Evolutionary conservation across 192 early-diverging fungal species (phyloP), one percentile per base, ranked within the genome.

Genomic region (Linderina pennispora): DNA sequence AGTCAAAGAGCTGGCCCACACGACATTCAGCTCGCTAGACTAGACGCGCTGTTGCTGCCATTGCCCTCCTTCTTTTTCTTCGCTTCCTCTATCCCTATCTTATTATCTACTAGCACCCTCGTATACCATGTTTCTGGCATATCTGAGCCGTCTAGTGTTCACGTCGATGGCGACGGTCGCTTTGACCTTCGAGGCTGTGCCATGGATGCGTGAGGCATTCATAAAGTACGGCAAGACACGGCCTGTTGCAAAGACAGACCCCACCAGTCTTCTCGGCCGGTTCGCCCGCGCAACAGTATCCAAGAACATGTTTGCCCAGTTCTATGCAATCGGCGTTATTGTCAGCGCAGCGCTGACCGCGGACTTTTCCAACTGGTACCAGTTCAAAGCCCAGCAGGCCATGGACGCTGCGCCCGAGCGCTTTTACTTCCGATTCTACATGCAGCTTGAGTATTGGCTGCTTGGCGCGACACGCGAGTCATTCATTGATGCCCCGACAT

Each of bases 171-270:
- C 65, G 6, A 22, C 31, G 19, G n/a, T 43, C 28, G 65, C 54
- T 2, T 26, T 62, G 13, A 43, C 39, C 14, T 69, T 62, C 25
- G 65, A 53, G 46, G 37, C 58, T 6, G 53, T 47, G 9, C 65
- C 65, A 2, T 69, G 53, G 54, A 69, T 59, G 16, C 65, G 65
- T 23, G 59, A 69, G 32, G 55, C 58, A 14, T 62, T 69, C 54
- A 53, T 69, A 17, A 62, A 50, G 47, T 69, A 69, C 24, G 65
- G 65, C 26, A 55, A 56, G 42, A 69, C 65, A 11, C 48, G 58
- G 14, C 20, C 13, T 8, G 35, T 28, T n/a, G 28, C 17, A 9
- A 7, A 22, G 3, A 9, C 36, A 9, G 32, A 24, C 14, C 8
- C 22, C 18, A 11, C 9, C 23, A 19, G 4, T 1, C 19, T 28